These are phyloP conservation scores for Anastatica hierochuntica DNA, from an alignment of 345 rosid genomes.

Conservation along the genomic window DNA sequence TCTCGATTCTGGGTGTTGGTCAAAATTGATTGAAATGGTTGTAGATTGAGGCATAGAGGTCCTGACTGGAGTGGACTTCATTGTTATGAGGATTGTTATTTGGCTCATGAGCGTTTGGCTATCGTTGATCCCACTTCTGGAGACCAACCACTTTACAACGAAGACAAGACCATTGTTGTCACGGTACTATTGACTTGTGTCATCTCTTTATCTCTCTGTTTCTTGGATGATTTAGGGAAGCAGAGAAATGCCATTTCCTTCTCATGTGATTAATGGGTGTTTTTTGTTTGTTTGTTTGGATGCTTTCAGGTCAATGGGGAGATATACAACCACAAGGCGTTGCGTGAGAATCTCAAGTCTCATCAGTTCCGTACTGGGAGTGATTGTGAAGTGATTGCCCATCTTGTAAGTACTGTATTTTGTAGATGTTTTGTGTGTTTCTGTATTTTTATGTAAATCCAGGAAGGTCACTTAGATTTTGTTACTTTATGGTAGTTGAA, in stretches of 20 bases:
- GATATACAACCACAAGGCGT: conserved; percentile 66
- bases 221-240: background rate
- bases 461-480: background rate
- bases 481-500: background rate
- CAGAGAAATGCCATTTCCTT: background rate
- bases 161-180: conserved; percentile 61
- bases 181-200: conserved; percentile 36
- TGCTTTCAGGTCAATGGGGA: conserved; percentile 69
- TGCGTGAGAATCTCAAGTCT: conserved; percentile 45
- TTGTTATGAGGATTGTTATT: conserved; percentile 54
- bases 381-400: conserved; percentile 87
- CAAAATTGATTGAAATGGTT: background rate
- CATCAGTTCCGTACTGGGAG: conserved; percentile 73
- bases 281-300: background rate
- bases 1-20: background rate
- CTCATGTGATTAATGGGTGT: background rate
- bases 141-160: conserved; percentile 76
- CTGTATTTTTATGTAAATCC: background rate
- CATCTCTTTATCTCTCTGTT: background rate
- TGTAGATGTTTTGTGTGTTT: conserved; percentile 1
- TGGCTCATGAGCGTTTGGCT: conserved; percentile 77
- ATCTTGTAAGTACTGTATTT: conserved; percentile 48
- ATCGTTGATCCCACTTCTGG: conserved; percentile 79
- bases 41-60: conserved; percentile 68
- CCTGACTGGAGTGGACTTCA: conserved; percentile 86